A percentile compares a stretch with the other conserved stretches of the same genome.
These are phyloP conservation scores for Perkinsus marinus DNA, from an alignment of 169 alveolate species.

Conservation along the genomic window DNA sequence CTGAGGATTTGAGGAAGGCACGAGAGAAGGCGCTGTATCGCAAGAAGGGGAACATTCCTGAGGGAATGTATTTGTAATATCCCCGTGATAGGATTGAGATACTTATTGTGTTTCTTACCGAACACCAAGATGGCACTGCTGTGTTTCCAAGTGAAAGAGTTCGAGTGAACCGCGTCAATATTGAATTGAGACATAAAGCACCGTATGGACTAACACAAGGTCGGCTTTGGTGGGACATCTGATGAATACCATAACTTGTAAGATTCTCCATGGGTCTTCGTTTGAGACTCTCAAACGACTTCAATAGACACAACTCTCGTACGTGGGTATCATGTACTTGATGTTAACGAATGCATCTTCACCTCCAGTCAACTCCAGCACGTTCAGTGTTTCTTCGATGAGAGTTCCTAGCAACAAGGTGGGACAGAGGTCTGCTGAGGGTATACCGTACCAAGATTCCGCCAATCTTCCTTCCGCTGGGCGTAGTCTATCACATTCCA, in stretches of 20 bases:
- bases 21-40: conserved; percentile 94
- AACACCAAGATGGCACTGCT: neutral
- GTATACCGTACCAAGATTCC: conserved; percentile 48
- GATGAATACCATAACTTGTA: no score
- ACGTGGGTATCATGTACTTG: conserved; percentile 51
- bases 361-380: conserved; percentile 61
- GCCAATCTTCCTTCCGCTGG: conserved; percentile 41
- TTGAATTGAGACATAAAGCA: no score
- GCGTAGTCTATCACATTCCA: conserved; percentile 57
- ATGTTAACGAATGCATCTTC: conserved; percentile 59
- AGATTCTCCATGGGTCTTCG: no score
- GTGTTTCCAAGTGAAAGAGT: neutral
- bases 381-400: conserved; percentile 52
- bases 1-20: conserved; percentile 90
- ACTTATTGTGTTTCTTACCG: neutral
- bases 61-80: conserved; percentile 73
- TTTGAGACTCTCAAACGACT: neutral
- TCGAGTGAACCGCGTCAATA: no score
- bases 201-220: neutral
- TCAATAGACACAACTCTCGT: conserved; percentile 49
- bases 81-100: neutral
- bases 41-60: conserved; percentile 95
- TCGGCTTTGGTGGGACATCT: neutral
- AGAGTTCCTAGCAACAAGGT: neutral
- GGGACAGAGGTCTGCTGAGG: conserved; percentile 1